Percentiles rank a stretch among this genome's conserved stretches.
Conservation (phyloP, 1,284 basidiomycete genomes). For the Psilocybe mexicana region DNA sequence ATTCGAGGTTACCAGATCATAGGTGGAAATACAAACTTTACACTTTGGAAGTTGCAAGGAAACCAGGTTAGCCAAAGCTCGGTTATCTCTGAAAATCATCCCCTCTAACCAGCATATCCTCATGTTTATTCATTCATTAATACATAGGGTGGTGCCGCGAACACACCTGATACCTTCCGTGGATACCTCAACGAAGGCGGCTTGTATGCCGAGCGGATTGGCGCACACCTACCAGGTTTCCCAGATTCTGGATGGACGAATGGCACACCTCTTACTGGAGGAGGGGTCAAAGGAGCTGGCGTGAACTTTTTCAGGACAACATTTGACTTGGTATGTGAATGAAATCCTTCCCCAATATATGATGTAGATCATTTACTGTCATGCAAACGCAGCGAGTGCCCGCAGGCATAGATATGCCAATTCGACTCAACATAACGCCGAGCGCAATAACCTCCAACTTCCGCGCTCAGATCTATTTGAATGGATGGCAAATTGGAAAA, state of each 20-base stretch:
- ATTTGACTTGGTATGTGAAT: slow-evolving; percentile 40
- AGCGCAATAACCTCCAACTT: slow-evolving; percentile 45
- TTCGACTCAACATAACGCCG: slow-evolving; percentile 45
- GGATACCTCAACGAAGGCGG: slow-evolving; percentile 57
- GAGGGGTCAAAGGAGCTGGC: slow-evolving; percentile 41
- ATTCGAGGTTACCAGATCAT: slow-evolving; percentile 48
- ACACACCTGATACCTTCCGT: slow-evolving; percentile 46
- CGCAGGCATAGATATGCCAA: slow-evolving; percentile 42
- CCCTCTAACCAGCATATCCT: not conserved
- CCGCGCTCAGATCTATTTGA: slow-evolving; percentile 51
- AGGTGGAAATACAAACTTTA: slow-evolving; percentile 42
- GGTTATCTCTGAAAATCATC: too few relatives aligned
- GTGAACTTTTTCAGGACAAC: slow-evolving; percentile 55
- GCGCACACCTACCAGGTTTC: slow-evolving; percentile 54
- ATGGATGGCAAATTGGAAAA: slow-evolving; percentile 55
- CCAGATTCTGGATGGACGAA: slow-evolving; percentile 42
- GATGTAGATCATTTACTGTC: not conserved
- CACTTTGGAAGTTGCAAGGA: slow-evolving; percentile 52
- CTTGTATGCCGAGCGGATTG: slow-evolving; percentile 50
- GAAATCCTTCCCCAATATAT: not conserved
- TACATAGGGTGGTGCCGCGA: slow-evolving; percentile 42
- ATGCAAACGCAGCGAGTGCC: slow-evolving; percentile 31
- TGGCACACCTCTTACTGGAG: slow-evolving; percentile 35
- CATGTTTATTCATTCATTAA: not conserved
- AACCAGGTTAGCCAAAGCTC: slow-evolving; percentile 37